Percentiles rank a stretch among this genome's conserved stretches.
Conservation (phyloP, 176 grass and related monocot species). For the Lolium perenne region DNA sequence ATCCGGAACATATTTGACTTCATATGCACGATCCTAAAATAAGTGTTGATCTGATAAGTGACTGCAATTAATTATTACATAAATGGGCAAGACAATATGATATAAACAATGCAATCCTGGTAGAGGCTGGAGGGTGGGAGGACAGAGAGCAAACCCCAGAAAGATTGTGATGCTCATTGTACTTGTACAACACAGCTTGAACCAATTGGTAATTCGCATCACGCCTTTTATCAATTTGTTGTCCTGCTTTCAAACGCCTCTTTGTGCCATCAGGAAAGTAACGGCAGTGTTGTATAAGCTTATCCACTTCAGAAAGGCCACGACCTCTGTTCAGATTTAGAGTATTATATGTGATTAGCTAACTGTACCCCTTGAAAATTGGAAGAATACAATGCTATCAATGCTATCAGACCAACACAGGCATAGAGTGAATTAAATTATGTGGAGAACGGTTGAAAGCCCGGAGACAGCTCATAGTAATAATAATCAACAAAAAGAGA, state of each 20-base stretch:
- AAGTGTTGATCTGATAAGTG: neutral
- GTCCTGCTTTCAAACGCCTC: neutral
- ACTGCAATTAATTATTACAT: neutral
- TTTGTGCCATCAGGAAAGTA: neutral
- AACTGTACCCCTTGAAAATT: neutral
- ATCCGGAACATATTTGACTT: neutral
- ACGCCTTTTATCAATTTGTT: neutral
- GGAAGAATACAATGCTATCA: neutral
- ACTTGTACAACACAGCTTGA: too few species aligned
- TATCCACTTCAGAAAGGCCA: neutral
- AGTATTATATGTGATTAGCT: neutral
- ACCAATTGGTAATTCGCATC: too few species aligned
- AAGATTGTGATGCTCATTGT: too few species aligned
- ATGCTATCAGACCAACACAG: neutral
- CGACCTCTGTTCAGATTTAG: neutral
- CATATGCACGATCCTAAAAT: constrained; percentile 17
- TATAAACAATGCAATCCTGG: neutral
- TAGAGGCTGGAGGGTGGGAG: neutral
- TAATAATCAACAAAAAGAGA: neutral
- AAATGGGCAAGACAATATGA: neutral
- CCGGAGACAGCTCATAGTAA: neutral
- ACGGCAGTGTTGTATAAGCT: neutral
- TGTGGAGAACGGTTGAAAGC: neutral
- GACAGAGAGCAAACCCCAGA: too few species aligned
- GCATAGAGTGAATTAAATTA: neutral